Evolutionary conservation across 1,284 basidiomycete species (phyloP), one percentile per base, ranked within the genome.

Genomic region (Salmacisia buchloeana): DNA sequence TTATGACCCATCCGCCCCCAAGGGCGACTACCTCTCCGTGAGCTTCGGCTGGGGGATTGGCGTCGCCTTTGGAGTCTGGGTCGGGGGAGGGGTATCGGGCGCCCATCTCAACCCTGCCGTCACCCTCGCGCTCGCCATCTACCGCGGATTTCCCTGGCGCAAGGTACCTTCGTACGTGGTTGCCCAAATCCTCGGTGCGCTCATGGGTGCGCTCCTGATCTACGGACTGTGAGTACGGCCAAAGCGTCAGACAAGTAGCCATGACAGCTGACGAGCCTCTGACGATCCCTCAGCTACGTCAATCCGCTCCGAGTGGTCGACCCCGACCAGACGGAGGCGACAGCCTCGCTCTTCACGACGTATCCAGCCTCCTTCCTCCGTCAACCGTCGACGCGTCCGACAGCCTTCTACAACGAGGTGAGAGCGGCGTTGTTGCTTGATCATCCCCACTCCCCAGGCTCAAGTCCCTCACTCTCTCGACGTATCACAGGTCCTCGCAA

Each of bases 61-160:
- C n/a, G 25, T 25, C 6, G 46, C 46, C 7, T 25, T 52, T 7
- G 46, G 18, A 21, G 29, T 52, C 46, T 52, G 9, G 18, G 29
- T 52, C 46, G 46, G 7, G 9, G 41, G 39, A n/a, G 41, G 39
- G 4, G 18, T 59, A 12, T 35, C 31, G 4, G 58, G 58, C 2
- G 58, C 18, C 1, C 56, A 49, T 12, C 46, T 63, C 49, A 63
- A 63, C 29, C 63, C 63, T 9, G 43, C 58, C 25, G 56, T 63
- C 7, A 90, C 89, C 6, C 74, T 90, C 39, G 82, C 86, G 12
- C 72, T 89, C 38, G 89, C 88, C 1, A 82, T 85, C 6, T 85
- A 85, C 73, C 85, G 89, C 63, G 83, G 83, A 60, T 91, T 91
- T 79, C 88, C 90, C 2, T 89, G 87, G 87, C 15, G 25, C 23